Evolutionary conservation across 2,329 filamentous ascomycete species (phyloP).

Genomic region (Xylaria sp.): DNA sequence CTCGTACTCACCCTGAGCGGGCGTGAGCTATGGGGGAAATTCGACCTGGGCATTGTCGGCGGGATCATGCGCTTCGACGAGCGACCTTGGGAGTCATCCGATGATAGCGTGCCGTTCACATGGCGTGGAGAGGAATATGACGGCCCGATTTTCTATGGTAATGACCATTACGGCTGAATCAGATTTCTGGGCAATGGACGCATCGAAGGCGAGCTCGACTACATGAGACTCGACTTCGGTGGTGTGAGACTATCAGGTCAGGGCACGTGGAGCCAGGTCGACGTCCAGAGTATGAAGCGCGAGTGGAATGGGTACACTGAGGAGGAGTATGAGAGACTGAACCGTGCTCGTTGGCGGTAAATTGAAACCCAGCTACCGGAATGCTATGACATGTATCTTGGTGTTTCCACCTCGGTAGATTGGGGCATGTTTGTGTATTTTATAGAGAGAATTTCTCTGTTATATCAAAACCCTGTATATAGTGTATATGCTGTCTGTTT

Average conservation of each 20-base stretch:
- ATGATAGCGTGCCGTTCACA: conserved; percentile 44
- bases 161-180: conserved; percentile 49
- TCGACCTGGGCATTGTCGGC: conserved; percentile 56
- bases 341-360: conserved; percentile 36
- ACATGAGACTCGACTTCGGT: conserved; percentile 47
- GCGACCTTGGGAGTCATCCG: conserved; percentile 51
- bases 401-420: background rate
- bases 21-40: conserved; percentile 58
- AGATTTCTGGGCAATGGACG: conserved; percentile 54
- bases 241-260: conserved; percentile 44
- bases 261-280: conserved; percentile 48
- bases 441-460: background rate
- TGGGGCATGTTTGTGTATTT: background rate
- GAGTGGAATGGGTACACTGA: conserved; percentile 50
- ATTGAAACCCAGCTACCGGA: background rate
- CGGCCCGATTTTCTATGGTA: conserved; percentile 46
- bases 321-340: conserved; percentile 47
- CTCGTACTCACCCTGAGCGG: conserved; percentile 55
- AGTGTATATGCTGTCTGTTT: background rate
- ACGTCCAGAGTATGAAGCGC: conserved; percentile 42
- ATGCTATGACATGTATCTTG: background rate
- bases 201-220: conserved; percentile 50
- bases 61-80: conserved; percentile 57
- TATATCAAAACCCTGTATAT: background rate
- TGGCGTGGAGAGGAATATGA: conserved; percentile 54